A percentile compares a stretch with the other conserved stretches of the same genome.
Conservation (phyloP, 2,329 filamentous ascomycete genomes). For the Leptodontidium sp. region DNA sequence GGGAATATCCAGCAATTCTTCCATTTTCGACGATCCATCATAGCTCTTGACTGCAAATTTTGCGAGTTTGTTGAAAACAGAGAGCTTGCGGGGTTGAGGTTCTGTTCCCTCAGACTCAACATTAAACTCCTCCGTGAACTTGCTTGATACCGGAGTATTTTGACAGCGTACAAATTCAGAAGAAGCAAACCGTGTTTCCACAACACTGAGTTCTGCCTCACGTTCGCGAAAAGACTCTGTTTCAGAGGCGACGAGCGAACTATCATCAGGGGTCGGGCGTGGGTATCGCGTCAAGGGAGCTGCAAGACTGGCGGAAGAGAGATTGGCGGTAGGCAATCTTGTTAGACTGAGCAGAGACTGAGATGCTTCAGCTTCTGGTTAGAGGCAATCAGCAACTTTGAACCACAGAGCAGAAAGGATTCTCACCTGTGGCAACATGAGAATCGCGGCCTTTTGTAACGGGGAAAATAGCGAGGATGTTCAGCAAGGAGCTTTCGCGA, state of each 20-base stretch:
- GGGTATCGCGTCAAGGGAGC: slow-evolving; percentile 28
- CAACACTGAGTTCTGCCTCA: slow-evolving; percentile 40
- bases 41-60: slow-evolving; percentile 34
- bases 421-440: slow-evolving; percentile 15
- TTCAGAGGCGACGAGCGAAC: slow-evolving; percentile 41
- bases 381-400: background rate
- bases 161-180: slow-evolving; percentile 31
- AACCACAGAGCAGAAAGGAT: background rate
- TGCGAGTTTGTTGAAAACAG: slow-evolving; percentile 32
- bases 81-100: slow-evolving; percentile 28
- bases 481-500: slow-evolving; percentile 38
- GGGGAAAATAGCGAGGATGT: slow-evolving; percentile 31
- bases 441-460: slow-evolving; percentile 5
- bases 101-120: slow-evolving; percentile 22
- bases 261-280: slow-evolving; percentile 37
- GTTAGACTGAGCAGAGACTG: slow-evolving; percentile 7
- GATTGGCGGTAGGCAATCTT: slow-evolving; percentile 28
- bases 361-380: slow-evolving; percentile 7
- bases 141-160: slow-evolving; percentile 43
- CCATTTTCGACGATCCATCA: slow-evolving; percentile 36
- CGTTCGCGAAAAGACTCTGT: slow-evolving; percentile 42
- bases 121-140: slow-evolving; percentile 45
- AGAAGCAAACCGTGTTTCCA: slow-evolving; percentile 40
- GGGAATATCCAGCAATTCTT: slow-evolving; percentile 37
- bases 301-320: slow-evolving; percentile 30